These are phyloP conservation scores for Aspergillus asperescens DNA, from an alignment of 495 filamentous ascomycete genomes.

Conservation along the genomic window DNA sequence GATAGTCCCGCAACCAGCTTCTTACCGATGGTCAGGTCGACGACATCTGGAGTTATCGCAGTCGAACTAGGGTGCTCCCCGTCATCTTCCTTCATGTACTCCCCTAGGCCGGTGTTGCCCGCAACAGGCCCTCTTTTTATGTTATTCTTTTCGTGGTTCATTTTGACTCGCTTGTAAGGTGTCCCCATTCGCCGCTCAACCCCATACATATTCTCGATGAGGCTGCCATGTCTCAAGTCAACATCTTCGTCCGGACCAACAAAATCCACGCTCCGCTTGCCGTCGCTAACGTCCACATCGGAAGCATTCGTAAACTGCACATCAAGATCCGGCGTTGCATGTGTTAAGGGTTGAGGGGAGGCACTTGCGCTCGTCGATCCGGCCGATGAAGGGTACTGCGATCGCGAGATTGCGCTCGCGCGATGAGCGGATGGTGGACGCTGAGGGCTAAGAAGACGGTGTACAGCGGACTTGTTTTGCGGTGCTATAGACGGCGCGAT, in stretches of 20 bases:
- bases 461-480: slow-evolving; percentile 25
- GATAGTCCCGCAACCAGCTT: neutral
- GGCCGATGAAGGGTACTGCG: slow-evolving; percentile 6
- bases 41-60: slow-evolving; percentile 35
- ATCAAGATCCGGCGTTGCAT: slow-evolving; percentile 18
- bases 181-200: slow-evolving; percentile 58
- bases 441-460: slow-evolving; percentile 19
- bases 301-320: slow-evolving; percentile 26
- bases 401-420: slow-evolving; percentile 10
- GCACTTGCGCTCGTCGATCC: slow-evolving; percentile 8
- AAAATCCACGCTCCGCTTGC: slow-evolving; percentile 28
- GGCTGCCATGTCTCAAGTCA: slow-evolving; percentile 24
- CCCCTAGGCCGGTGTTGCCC: slow-evolving; percentile 53
- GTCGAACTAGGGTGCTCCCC: slow-evolving; percentile 29
- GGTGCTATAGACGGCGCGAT: slow-evolving; percentile 23
- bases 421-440: slow-evolving; percentile 8
- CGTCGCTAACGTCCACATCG: slow-evolving; percentile 22
- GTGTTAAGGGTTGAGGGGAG: slow-evolving; percentile 10
- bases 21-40: slow-evolving; percentile 61
- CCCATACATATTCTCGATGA: slow-evolving; percentile 67
- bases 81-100: slow-evolving; percentile 58
- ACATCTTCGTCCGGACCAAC: slow-evolving; percentile 21
- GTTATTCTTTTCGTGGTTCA: slow-evolving; percentile 30
- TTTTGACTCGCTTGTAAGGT: slow-evolving; percentile 63
- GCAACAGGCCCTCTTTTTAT: slow-evolving; percentile 38